Percentiles rank a stretch among this genome's conserved stretches.
These are phyloP conservation scores for Mallotus nudiflorus DNA, from an alignment of 345 rosid species.

Conservation along the genomic window DNA sequence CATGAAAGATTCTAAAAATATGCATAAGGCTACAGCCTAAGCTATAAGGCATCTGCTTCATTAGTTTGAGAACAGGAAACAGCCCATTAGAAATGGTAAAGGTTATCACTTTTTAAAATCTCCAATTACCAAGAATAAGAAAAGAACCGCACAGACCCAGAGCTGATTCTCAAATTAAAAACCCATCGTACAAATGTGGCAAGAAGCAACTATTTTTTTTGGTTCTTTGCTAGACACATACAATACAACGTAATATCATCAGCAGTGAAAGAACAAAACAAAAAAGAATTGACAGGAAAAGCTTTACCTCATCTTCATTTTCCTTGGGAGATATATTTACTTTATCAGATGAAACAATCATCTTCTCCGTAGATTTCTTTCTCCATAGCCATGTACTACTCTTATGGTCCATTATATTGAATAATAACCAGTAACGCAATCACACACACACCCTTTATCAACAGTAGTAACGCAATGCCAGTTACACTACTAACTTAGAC, in stretches of 20 bases:
- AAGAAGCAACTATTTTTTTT: background rate
- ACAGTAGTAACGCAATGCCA: background rate
- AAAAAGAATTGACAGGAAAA: no score
- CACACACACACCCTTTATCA: background rate
- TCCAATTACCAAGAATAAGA: constrained; percentile 7
- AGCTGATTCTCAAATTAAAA: background rate
- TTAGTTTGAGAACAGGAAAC: background rate
- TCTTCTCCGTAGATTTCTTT: constrained; percentile 72
- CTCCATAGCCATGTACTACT: constrained; percentile 68
- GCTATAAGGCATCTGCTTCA: background rate
- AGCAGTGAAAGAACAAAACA: no score
- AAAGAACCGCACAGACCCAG: background rate
- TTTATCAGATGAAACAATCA: constrained; percentile 37
- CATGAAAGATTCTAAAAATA: background rate
- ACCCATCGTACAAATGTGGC: background rate
- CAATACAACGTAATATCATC: no score
- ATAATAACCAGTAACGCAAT: no score
- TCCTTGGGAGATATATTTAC: constrained; percentile 35
- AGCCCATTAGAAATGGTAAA: background rate
- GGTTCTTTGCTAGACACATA: no score
- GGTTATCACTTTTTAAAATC: background rate
- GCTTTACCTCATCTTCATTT: constrained; percentile 27
- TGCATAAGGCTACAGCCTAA: background rate
- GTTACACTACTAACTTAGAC: background rate
- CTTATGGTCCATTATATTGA: constrained; percentile 61